Conservation (phyloP, 306 rosid genomes). For the Quercus gilva region DNA sequence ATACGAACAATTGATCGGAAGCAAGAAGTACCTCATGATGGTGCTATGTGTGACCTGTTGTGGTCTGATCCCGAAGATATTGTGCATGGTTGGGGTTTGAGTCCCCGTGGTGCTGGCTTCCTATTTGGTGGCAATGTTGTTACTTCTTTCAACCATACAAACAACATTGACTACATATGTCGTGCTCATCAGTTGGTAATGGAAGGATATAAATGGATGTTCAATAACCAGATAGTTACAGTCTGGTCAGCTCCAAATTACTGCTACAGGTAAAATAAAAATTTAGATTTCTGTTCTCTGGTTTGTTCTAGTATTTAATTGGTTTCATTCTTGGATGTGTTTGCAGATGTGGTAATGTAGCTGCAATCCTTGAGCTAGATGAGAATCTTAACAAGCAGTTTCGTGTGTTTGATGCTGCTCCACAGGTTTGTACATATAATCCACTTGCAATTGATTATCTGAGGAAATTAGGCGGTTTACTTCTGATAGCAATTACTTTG, state of each 20-base stretch:
- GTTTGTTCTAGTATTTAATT: conserved; percentile 18
- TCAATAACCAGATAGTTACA: conserved; percentile 93
- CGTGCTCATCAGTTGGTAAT: conserved; percentile 99
- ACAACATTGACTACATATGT: conserved; percentile 91
- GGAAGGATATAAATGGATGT: conserved; percentile 99
- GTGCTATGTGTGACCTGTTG: conserved; percentile 97
- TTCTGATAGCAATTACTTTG: neutral
- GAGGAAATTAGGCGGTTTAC: neutral
- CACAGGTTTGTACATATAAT: conserved; percentile 67
- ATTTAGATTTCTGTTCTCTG: conserved; percentile 10
- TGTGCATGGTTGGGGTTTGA: conserved; percentile 96
- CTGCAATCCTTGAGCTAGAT: conserved; percentile 92
- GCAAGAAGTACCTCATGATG: conserved; percentile 99
- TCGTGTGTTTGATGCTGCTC: conserved; percentile 94
- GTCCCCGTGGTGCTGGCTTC: conserved; percentile 99
- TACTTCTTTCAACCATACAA: conserved; percentile 82
- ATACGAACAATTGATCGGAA: conserved; percentile 92
- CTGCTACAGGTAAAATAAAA: conserved; percentile 73
- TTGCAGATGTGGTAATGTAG: conserved; percentile 94
- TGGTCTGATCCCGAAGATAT: conserved; percentile 99
- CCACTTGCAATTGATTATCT: conserved; percentile 14
- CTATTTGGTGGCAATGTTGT: conserved; percentile 94
- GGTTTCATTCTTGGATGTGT: conserved; percentile 19
- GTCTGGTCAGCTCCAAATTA: conserved; percentile 99
- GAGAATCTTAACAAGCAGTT: conserved; percentile 86